A percentile compares a stretch with the other conserved stretches of the same genome.
Evolutionary conservation across 1,139 yeast genomes (phyloP).

Genomic region (Eremothecium sinecaudum): DNA sequence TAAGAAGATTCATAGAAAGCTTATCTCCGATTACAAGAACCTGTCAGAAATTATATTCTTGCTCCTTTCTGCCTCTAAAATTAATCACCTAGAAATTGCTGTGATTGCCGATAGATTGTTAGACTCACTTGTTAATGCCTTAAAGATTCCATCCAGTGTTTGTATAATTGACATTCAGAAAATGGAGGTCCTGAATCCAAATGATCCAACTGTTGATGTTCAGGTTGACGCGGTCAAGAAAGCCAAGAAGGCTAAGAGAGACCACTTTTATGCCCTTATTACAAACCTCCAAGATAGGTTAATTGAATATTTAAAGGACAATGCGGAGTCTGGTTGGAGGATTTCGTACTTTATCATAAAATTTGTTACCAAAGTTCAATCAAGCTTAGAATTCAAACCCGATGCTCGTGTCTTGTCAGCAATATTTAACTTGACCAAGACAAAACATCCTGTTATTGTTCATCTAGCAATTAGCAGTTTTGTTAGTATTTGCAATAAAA

Average conservation of each 20-base stretch:
- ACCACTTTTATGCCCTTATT: constrained; percentile 36
- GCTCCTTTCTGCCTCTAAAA: constrained; percentile 47
- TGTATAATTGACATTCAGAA: constrained; percentile 44
- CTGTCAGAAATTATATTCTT: constrained; percentile 39
- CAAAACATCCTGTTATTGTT: constrained; percentile 66
- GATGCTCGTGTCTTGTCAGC: constrained; percentile 38
- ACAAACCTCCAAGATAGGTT: constrained; percentile 39
- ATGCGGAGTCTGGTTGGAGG: constrained; percentile 57
- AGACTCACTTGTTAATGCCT: constrained; percentile 37
- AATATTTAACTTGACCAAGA: constrained; percentile 47
- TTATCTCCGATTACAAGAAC: constrained; percentile 50
- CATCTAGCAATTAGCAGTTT: constrained; percentile 57
- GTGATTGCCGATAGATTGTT: constrained; percentile 44
- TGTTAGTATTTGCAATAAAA: constrained; percentile 45
- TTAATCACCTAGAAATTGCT: constrained; percentile 51
- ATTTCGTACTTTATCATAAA: constrained; percentile 46
- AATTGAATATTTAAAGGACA: constrained; percentile 26
- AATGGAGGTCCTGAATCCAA: constrained; percentile 47
- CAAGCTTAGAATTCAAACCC: constrained; percentile 44
- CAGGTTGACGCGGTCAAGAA: constrained; percentile 47
- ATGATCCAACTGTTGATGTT: constrained; percentile 46
- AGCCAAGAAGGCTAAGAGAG: constrained; percentile 52
- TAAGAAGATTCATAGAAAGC: constrained; percentile 44
- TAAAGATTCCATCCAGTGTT: constrained; percentile 51
- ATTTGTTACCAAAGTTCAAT: constrained; percentile 46